Evolutionary conservation across 1,284 basidiomycete genomes (phyloP), one percentile per base, ranked within the genome.

Genomic region (Cystobasidiaceae sp.): DNA sequence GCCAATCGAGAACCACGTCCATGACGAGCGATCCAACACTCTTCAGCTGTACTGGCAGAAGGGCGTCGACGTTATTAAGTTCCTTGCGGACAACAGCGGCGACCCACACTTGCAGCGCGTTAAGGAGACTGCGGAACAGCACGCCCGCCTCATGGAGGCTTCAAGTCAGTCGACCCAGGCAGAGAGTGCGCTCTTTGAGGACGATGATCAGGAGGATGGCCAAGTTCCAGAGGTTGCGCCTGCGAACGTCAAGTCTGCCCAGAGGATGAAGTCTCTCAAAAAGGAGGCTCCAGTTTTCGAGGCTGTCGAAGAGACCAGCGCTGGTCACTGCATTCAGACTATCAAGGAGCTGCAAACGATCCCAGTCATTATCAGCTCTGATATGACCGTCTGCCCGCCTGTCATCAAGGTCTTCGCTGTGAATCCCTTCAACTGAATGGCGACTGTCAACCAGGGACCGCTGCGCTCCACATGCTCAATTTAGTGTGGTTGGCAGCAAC

Each of bases 1-100:
- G 87, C 94, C 96, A 17, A 90, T 94, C 61, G 90, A 93, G 70
- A 94, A 93, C 73, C 88, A 90, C 72, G 88, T 93, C 55, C 93
- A 92, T 74, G 93, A 97, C 74, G 93, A 97, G 78, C 89, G 93
- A 77, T 82, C 82, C 9, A 87, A 94, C 77, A 85, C 87, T 19
- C 83, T 99, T 27, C 86, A 90, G 75, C 89, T 94, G 69, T 92
- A 93, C 71, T 80, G 78, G 78, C 76, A 75, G 70, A 70, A 75
- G 62, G 74, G 74, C 30, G 75, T 77, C 66, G 93, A 98, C 73
- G 93, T 97, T 56, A 90, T 98, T 68, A 86, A 83, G 33, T 97
- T 89, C 89, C 82, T 98, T 44, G 90, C 91, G 15, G 92, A 94
- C 78, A 89, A 89, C 73, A 90, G 87, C 73, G 77, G 76, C 60